Conservation (phyloP, 2,329 filamentous ascomycete genomes). For the Aphanocladium album region DNA sequence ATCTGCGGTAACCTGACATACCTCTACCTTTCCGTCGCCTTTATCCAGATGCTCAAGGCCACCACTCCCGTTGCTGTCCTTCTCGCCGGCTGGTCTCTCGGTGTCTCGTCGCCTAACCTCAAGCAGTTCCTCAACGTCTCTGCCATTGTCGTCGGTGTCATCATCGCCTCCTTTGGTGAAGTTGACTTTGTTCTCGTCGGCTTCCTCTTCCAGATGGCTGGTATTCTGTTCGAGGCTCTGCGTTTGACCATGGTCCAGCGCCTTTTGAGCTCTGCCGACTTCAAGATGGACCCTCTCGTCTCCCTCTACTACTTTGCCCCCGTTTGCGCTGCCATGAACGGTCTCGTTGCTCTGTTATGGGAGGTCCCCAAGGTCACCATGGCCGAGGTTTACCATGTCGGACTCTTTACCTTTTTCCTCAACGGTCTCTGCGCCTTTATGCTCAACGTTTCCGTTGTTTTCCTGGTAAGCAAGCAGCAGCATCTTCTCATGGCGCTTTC, state of each 20-base stretch:
- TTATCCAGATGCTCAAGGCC: slow-evolving; percentile 99
- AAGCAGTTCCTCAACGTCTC: slow-evolving; percentile 90
- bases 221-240: slow-evolving; percentile 76
- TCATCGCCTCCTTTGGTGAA: slow-evolving; percentile 92
- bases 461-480: slow-evolving; percentile 78
- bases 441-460: slow-evolving; percentile 80
- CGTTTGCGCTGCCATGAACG: slow-evolving; percentile 78
- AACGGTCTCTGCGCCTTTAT: slow-evolving; percentile 77
- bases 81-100: slow-evolving; percentile 81
- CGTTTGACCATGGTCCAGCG: slow-evolving; percentile 81
- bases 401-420: slow-evolving; percentile 64
- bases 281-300: slow-evolving; percentile 88
- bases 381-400: slow-evolving; percentile 67
- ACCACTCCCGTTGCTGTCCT: slow-evolving; percentile 93
- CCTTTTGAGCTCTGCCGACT: slow-evolving; percentile 73
- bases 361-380: slow-evolving; percentile 67
- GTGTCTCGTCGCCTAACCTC: slow-evolving; percentile 75
- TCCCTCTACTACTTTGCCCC: slow-evolving; percentile 89
- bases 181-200: slow-evolving; percentile 84
- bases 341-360: slow-evolving; percentile 64
- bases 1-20: slow-evolving; percentile 97
- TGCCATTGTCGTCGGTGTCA: slow-evolving; percentile 87
- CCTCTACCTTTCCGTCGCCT: slow-evolving; percentile 89
- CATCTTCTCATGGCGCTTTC: too few species aligned
- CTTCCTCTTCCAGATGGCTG: slow-evolving; percentile 72